Evolutionary conservation across 2,329 filamentous ascomycete species (phyloP), one percentile per base, ranked within the genome.

Genomic region (Nigrograna mackinnonii): DNA sequence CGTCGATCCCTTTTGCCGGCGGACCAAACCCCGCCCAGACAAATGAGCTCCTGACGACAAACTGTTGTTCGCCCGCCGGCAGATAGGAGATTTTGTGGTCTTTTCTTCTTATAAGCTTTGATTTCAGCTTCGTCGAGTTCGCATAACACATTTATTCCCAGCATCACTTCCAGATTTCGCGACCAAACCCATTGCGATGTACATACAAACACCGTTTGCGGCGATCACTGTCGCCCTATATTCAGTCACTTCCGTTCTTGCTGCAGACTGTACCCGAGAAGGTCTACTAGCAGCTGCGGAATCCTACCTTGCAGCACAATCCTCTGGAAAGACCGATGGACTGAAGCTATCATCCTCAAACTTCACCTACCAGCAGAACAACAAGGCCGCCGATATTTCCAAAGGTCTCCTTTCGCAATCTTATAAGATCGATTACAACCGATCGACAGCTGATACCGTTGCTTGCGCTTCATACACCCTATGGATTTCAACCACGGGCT

Each of bases 321-420:
- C 37, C 13, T 35, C 49, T 5, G 57, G 58, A 21, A 55, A 52
- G 12, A 41, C 45, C 21, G 34, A 33, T 18, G 41, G 30, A 4
- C 52, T 62, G n/a, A 52, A 48, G n/a, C 50, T 62, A 6, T 44
- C 50, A 4, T 18, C 43, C 13, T 39, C 41, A 7, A 57, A 54
- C 38, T 64, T 64, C 47, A 59, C 53, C 6, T 60, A 62, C 44
- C 57, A 55, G 30, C 52, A 61, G 39, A 61, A 60, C 51, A 64
- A 64, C 50, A 62, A 57, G 41, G 49, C 48, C 12, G 47, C 44
- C 11, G 51, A 56, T n/a, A 51, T 61, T 5, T 28, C 48, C 7
- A 57, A 52, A 19, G 47, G 53, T 4, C 44, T 61, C 1, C 42
- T 64, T 3, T 37, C 52, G 6, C 46, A 40, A 3, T 24, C 58